Percentiles rank a stretch among this genome's conserved stretches.
phyloP scores from a whole-genome alignment of 2,329 filamentous ascomycete species.

The Fusarium longipes region DNA sequence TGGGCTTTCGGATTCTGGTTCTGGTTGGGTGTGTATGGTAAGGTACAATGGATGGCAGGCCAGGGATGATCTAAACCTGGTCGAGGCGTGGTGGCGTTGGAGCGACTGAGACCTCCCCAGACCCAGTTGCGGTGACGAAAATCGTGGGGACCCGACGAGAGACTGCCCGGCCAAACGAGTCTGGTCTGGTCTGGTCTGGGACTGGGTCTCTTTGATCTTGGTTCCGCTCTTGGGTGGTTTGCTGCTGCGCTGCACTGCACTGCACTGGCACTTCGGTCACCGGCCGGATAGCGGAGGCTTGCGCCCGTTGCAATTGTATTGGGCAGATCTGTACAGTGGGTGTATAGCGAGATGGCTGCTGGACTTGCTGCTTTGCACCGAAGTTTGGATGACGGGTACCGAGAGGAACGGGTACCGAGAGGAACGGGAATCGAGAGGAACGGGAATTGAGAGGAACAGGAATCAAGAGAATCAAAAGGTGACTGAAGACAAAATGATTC shows the following conservation, averaged over 20 bases:
- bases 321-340: constrained; percentile 26
- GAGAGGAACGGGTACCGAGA: neutral
- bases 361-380: constrained; percentile 4
- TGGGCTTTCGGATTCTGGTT: constrained; percentile 14
- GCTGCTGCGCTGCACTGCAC: neutral
- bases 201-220: neutral
- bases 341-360: constrained; percentile 20
- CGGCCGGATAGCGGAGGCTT: constrained; percentile 38
- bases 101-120: constrained; percentile 34
- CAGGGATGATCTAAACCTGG: constrained; percentile 42
- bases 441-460: neutral
- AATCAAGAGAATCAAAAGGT: neutral
- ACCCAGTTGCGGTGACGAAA: constrained; percentile 46
- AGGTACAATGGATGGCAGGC: constrained; percentile 23
- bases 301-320: constrained; percentile 35
- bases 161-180: neutral
- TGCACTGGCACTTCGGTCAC: constrained; percentile 39
- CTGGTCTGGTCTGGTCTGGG: constrained; percentile 18
- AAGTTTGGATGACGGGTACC: constrained; percentile 6
- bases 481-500: neutral
- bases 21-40: constrained; percentile 22
- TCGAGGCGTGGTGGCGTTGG: constrained; percentile 45
- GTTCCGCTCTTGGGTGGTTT: constrained; percentile 12
- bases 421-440: too few species aligned
- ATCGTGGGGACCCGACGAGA: constrained; percentile 40